Percentiles rank a stretch among this genome's conserved stretches.
These are phyloP conservation scores for Royoungia palumana DNA, from an alignment of 768 basidiomycete species.

Conservation along the genomic window DNA sequence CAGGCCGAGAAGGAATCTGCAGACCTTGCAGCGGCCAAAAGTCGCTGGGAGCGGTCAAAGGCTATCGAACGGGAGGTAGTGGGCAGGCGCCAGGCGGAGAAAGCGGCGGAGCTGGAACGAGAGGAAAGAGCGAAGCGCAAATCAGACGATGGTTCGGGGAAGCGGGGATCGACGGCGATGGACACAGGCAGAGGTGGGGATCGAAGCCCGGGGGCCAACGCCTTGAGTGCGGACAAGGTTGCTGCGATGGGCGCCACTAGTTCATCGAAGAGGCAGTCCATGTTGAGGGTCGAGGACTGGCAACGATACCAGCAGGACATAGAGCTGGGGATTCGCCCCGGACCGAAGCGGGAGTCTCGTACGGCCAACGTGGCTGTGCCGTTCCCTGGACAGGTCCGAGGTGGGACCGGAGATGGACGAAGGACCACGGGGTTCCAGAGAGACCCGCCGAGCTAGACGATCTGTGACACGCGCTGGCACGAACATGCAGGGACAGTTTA, in stretches of 20 bases:
- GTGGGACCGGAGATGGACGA: slow-evolving; percentile 23
- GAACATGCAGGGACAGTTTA: slow-evolving; percentile 15
- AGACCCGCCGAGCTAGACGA: slow-evolving; percentile 38
- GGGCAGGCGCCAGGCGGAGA: slow-evolving; percentile 68
- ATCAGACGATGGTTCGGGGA: slow-evolving; percentile 40
- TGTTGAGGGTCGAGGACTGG: slow-evolving; percentile 85
- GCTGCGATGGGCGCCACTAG: slow-evolving; percentile 35
- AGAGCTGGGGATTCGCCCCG: slow-evolving; percentile 29
- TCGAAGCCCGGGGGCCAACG: slow-evolving; percentile 33
- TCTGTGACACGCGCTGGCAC: slow-evolving; percentile 1
- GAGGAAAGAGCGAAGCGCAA: slow-evolving; percentile 50
- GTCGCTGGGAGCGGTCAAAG: slow-evolving; percentile 80
- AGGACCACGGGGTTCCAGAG: slow-evolving; percentile 34
- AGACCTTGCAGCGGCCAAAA: slow-evolving; percentile 68
- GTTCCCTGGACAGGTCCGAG: slow-evolving; percentile 30
- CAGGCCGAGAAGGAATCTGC: slow-evolving; percentile 75
- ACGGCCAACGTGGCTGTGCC: slow-evolving; percentile 26
- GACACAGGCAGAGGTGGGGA: slow-evolving; percentile 34
- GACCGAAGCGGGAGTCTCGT: slow-evolving; percentile 25
- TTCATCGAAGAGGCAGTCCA: slow-evolving; percentile 63
- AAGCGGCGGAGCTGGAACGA: slow-evolving; percentile 44
- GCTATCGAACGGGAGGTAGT: slow-evolving; percentile 73
- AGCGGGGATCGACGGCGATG: slow-evolving; percentile 30
- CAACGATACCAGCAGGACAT: slow-evolving; percentile 64
- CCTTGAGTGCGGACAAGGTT: slow-evolving; percentile 59